Percentiles rank a stretch among this genome's conserved stretches.
These are phyloP conservation scores for Leucogyrophana mollusca DNA, from an alignment of 768 basidiomycete species.

Conservation along the genomic window DNA sequence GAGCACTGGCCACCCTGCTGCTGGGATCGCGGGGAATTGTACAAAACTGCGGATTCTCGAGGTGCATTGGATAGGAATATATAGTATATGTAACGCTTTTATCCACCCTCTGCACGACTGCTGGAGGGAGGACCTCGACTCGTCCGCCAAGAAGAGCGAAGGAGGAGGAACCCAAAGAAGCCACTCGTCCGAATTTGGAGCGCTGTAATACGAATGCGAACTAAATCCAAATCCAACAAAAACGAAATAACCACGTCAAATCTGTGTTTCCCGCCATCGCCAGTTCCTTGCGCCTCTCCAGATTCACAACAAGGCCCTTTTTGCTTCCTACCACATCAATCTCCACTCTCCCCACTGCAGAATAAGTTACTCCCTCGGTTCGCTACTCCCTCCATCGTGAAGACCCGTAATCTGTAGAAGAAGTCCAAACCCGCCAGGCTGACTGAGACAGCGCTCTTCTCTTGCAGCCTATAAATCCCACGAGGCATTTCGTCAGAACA, in stretches of 20 bases:
- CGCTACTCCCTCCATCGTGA: too few species aligned
- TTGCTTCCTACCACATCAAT: constrained; percentile 5
- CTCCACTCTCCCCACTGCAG: not conserved
- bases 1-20: too few species aligned
- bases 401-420: not conserved
- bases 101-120: too few species aligned
- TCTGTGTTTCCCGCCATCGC: constrained; percentile 32
- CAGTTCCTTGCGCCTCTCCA: constrained; percentile 14
- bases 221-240: constrained; percentile 35
- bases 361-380: not conserved
- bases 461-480: constrained; percentile 28
- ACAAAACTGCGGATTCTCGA: too few species aligned
- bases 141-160: constrained; percentile 26
- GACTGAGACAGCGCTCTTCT: constrained; percentile 2
- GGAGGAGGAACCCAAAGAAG: constrained; percentile 17
- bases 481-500: constrained; percentile 26
- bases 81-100: too few species aligned
- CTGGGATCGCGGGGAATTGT: too few species aligned
- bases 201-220: constrained; percentile 27
- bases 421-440: constrained; percentile 2
- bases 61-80: too few species aligned
- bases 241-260: constrained; percentile 29
- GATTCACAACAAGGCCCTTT: constrained; percentile 18
- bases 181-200: constrained; percentile 22
- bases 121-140: too few species aligned